Evolutionary conservation across 192 early-diverging fungal genomes (phyloP), one percentile per base, ranked within the genome.

Genomic region (Podochytrium sp.): DNA sequence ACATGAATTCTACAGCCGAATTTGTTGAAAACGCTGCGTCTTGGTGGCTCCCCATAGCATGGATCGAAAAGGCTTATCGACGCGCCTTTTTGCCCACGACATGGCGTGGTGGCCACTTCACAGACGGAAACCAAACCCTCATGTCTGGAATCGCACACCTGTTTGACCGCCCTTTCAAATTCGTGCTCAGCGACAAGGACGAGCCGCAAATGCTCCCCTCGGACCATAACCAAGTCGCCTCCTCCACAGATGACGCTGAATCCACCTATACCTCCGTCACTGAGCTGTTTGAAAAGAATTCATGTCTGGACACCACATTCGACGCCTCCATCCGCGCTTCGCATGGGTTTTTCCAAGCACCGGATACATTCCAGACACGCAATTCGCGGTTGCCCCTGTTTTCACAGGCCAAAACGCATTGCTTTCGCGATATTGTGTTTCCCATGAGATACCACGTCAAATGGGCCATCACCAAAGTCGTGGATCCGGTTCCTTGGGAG

Each of bases 341-440:
- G 47, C 56, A 58, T 3, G 56, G 56, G 14, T 58, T 58, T 3
- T 58, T 58, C 29, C 23, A 30, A 33, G 56, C 16, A 14, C 56
- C 56, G 29, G 18, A 18, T 27, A 1, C 56, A 0, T 58, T 58
- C 29, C 14, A 30, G 1, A 33, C 56, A 16, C 14, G 29, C 20
- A 58, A 58, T 3, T 1, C 16, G 1, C 16, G 29, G 18, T 16
- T 33, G 18, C 56, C 56, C 56, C 14, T 58, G 14, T 58, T 58
- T 27, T 58, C 56, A 0, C 20, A 58, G 29, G 16, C 25, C 20
- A 71, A 58, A 58, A 29, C 29, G 25, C 20, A 58, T 1, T 58
- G 56, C 56, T 58, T 25, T 63, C 16, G 20, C 18, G 61, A 63
- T 29, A 63, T 63, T 29, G 12, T 63, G 32, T 18, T 63, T 14